A percentile compares a stretch with the other conserved stretches of the same genome.
Conservation (phyloP, 2,329 filamentous ascomycete genomes). For the Sphaerulina musiva region DNA sequence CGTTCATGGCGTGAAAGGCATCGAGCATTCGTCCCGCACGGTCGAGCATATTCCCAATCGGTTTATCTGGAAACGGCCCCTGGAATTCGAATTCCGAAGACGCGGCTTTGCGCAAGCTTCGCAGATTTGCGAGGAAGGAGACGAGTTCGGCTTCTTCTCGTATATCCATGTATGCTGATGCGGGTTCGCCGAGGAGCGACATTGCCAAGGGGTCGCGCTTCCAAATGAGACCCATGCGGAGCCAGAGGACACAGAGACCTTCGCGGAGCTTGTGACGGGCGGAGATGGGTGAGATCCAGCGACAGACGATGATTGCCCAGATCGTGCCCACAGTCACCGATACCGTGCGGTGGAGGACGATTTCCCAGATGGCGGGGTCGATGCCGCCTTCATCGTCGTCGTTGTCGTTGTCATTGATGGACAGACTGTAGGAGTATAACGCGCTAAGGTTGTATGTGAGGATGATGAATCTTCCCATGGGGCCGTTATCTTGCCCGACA, state of each 20-base stretch:
- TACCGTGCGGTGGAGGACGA: conserved; percentile 78
- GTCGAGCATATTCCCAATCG: conserved; percentile 67
- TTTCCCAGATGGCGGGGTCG: conserved; percentile 77
- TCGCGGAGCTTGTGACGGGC: conserved; percentile 82
- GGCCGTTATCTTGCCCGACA: conserved; percentile 72
- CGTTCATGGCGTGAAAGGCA: conserved; percentile 92
- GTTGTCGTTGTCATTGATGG: conserved; percentile 69
- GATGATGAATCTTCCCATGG: conserved; percentile 87
- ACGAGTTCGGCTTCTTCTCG: conserved; percentile 82
- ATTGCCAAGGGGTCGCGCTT: conserved; percentile 81
- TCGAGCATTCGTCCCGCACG: conserved; percentile 81
- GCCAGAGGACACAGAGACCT: conserved; percentile 81
- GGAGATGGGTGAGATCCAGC: conserved; percentile 88
- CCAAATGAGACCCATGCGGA: conserved; percentile 95
- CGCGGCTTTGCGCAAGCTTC: conserved; percentile 65
- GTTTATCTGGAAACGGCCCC: conserved; percentile 73
- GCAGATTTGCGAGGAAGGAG: conserved; percentile 66
- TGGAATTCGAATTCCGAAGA: conserved; percentile 82
- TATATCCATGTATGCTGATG: conserved; percentile 67
- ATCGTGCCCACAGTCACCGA: conserved; percentile 80
- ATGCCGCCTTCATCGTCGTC: conserved; percentile 80
- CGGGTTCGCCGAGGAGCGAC: conserved; percentile 44
- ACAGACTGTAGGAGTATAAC: conserved; percentile 86
- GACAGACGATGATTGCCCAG: conserved; percentile 87
- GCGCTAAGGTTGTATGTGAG: conserved; percentile 94